Evolutionary conservation across 768 basidiomycete genomes (phyloP), one percentile per base, ranked within the genome.

Genomic region (Mycena rebaudengoi): DNA sequence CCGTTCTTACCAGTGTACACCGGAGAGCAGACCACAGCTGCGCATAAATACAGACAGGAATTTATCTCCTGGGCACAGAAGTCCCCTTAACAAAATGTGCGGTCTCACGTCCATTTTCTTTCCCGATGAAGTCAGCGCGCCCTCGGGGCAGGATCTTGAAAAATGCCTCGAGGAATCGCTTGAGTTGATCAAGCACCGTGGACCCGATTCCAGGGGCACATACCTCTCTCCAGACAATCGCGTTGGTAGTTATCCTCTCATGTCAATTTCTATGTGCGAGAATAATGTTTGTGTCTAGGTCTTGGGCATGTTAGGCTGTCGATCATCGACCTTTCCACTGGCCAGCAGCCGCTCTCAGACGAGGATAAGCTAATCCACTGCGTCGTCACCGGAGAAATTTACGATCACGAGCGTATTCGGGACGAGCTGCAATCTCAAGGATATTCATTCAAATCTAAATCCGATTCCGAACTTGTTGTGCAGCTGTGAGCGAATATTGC

Each of bases 261-360:
- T 10, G 11, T 37, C 10, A 37, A 10, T 37, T 10, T 10, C 35
- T 37, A 10, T 10, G 11, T 10, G 18, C 18, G 11, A 37, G n/a
- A n/a, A n/a, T n/a, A n/a, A 10, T 10, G 11, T 10, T 37, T 10
- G 18, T 10, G 10, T 7, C 16, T 18, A 62, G 60, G 54, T 23
- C 26, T 62, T 18, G 60, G 30, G 11, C 60, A 62, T 39, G 39
- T 43, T 26, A 55, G 60, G 2, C 60, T 62, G 16, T 57, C 60
- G 20, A 62, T 62, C n/a, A 62, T 62, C 30, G 60, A 62, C 29
- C 54, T 62, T 21, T 55, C 23, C 20, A 46, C 52, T 28, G 60
- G 60, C 18, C 60, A 62, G 18, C 60, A 62, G 35, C 60, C 60
- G 16, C 53, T 62, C 52, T 41, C 35, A 37, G 35, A 37, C 18